Evolutionary conservation across 331 rosid genomes (phyloP), one percentile per base, ranked within the genome.

Genomic region (Malus hybrid): DNA sequence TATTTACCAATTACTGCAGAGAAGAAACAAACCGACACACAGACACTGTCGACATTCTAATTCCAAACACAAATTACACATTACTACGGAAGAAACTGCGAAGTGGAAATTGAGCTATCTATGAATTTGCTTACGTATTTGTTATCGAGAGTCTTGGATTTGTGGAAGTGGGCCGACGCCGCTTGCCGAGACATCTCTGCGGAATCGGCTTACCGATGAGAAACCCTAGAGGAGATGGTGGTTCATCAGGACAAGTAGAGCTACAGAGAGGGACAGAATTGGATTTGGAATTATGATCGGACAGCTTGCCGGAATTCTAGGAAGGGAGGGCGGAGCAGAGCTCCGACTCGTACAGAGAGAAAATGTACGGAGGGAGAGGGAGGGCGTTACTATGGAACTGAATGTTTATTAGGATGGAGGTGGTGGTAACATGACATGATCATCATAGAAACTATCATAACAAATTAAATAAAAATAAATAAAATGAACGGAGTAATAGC

Each of bases 181-280:
- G 87, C 22, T 76, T 87, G 96, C 72, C 99, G 97, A 64, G 99
- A 90, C 99, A 95, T 95, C 50, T 76, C 85, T 65, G 79, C 56
- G 63, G 77, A 78, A 70, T 64, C 64, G 70, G 74, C 74, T 67
- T 3, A 63, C 55, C 71, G 76, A 69, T 50, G 71, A 69, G 57
- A 83, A 86, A 84, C 81, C 85, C 88, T 82, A 86, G 69, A 61
- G 65, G 64, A 72, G 68, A 52, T 36, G 24, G 69, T 27, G 20
- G 69, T 12, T 64, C 93, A 86, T 83, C 31, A 33, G 55, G 44
- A 44, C 4, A 27, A 12, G 32, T 2, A 32, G 73, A 72, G 24
- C 33, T 15, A 19, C 71, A 48, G 52, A 46, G 61, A 20, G 34
- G 34, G 46, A 54, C 7, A 0, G 59, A 52, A 14, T 6, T 6